phyloP scores from a whole-genome alignment of 129 eudicot species.

The Daucus carota region DH1_v3.0 NC_030389.2:40600501-40601000 shows the following conservation, averaged over 20 bases:
- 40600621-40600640: slow-evolving; percentile 68
- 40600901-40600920: not conserved
- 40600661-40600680: slow-evolving; percentile 54
- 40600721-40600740: not conserved
- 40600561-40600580: no score
- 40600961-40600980: not conserved
- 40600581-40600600: slow-evolving; percentile 17
- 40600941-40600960: not conserved
- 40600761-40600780: not conserved
- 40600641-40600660: slow-evolving; percentile 59
- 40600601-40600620: slow-evolving; percentile 85
- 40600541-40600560: not conserved
- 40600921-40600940: not conserved
- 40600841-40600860: not conserved
- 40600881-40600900: not conserved
- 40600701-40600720: not conserved
- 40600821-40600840: not conserved
- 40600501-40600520: not conserved
- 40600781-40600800: not conserved
- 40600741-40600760: not conserved
- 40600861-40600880: not conserved
- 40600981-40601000: no score
- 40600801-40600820: not conserved
- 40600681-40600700: not conserved
- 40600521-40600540: not conserved